Evolutionary conservation across 345 rosid genomes (phyloP), one percentile per base, ranked within the genome.

Genomic region (Citrus sp.): DNA sequence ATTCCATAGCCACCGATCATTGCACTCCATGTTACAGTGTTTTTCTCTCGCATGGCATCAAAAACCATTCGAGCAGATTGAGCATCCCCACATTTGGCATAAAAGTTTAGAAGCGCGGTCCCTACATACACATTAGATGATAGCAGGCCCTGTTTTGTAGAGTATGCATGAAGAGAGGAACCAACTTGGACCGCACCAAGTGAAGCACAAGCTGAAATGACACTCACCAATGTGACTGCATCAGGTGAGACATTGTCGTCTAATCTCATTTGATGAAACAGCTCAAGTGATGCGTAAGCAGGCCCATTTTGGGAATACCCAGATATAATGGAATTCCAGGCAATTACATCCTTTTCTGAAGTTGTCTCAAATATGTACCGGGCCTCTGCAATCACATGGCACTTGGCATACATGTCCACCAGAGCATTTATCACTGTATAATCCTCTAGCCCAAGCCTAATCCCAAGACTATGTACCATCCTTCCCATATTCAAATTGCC

Each of bases 351-450:
- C 82, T 81, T 89, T 58, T 82, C 86, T 3, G 83, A 70, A 67
- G 81, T 82, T 30, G 67, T 85, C 79, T 89, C 94, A 78, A 95
- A 95, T 69, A 91, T 83, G 70, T 78, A 73, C 70, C 81, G 82
- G 68, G 99, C 93, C 67, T 90, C 91, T 70, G 76, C 81, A 54
- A 90, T 86, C 79, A 73, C 84, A 64, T 77, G 74, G 69, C 95
- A 89, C 88, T 90, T 95, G 9, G 94, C 91, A 85, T 95, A 95
- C 98, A 95, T 92, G 80, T 94, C 92, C n/a, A 95, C 78, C 71
- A 93, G 88, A 78, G 94, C 95, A 81, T 95, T 93, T 49, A 87
- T 90, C 64, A 91, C 90, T 25, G 84, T 85, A 46, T 86, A 77
- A 81, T 88, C 94, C 84, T 88, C 88, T 7, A 88, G 79, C 42